Evolutionary conservation across 306 rosid species (phyloP), one percentile per base, ranked within the genome.

Genomic region (Cyclanthera cordifolia): DNA sequence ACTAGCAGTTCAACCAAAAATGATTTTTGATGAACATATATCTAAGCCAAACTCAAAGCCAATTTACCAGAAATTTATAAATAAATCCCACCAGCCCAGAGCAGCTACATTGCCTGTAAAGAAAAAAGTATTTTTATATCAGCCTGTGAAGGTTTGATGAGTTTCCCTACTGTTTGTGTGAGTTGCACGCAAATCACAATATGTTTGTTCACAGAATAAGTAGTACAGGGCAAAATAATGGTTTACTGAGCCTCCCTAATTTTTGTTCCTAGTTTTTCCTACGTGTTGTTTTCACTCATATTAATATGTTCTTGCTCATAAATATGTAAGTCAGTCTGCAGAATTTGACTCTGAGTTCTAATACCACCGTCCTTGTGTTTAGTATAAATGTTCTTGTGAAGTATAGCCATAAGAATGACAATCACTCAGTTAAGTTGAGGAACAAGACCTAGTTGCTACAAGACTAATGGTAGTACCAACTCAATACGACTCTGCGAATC

Each of bases 71-170:
- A 68, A 92, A 86, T 85, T 92, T 65, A 92, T 92, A 78, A 92
- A 92, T 46, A 92, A 83, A 80, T 92, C 96, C 98, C 98, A 92
- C 98, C 98, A 92, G 76, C 91, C 95, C 50, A 92, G 78, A 75
- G 89, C 88, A 74, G 90, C 85, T 72, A 86, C 88, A 82, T 87
- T 91, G 69, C 98, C 98, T 92, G 89, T 75, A 39, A 3, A 39
- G 27, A 64, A 16, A 3, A 12, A 19, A 20, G 50, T 16, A 9
- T 65, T 46, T 21, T 64, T 65, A 11, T 14, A 65, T 46, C 69
- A 56, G 45, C 8, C 21, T 30, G 24, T 30, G 23, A 17, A 58
- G 66, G 43, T 16, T 56, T 25, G 30, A 13, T 53, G 39, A 56
- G 12, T 14, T 41, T 56, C 19, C 19, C 32, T 15, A 53, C 28